Base-by-base conservation (phyloP, 1,139 yeast genomes). In the Arxiozyma bovina region DNA sequence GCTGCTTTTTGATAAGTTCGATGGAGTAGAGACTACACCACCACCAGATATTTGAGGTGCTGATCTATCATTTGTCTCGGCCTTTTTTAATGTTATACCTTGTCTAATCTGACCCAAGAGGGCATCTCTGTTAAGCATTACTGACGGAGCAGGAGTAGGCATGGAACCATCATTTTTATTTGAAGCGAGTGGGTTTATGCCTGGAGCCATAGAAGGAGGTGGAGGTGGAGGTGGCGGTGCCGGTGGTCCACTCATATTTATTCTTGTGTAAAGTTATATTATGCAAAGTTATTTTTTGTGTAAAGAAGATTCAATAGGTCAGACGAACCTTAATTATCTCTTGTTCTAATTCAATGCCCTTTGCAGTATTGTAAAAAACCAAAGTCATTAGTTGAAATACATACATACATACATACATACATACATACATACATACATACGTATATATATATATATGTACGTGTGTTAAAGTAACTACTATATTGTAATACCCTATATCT, bases 21-120 rank as follows among this genome's bases (percentile, higher is more conserved):
- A 27, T 45, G 20, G 44, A n/a, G 25, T 48, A 47, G 51, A 23
- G 9, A 44, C 42, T 1, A 27, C 42, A 22, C 48, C 51, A 25
- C 53, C 55, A 61, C 73, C 68, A 3, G 81, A 79, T 0, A 79
- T 68, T 48, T 62, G 55, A 1, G 89, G 87, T 1, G 77, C 79
- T 58, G 85, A 80, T 62, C 87, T 74, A 65, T 85, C 94, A 58
- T 85, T 78, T 0, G 91, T 87, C 48, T 77, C 78, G 0, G 96
- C 86, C 63, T 89, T 88, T 70, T 87, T 89, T 61, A 91, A 76
- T 54, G 66, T 74, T 59, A 77, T 74, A 21, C 97, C 98, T 63
- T 87, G 86, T 61, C 91, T 80, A 61, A 91, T 91, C 68, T 89
- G 96, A 42, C 93, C 89, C 44, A 91, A 75, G 51, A 91, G 75